A percentile compares a stretch with the other conserved stretches of the same genome.
Evolutionary conservation across 2,329 filamentous ascomycete genomes (phyloP).

Genomic region (Didymella glomerata): DNA sequence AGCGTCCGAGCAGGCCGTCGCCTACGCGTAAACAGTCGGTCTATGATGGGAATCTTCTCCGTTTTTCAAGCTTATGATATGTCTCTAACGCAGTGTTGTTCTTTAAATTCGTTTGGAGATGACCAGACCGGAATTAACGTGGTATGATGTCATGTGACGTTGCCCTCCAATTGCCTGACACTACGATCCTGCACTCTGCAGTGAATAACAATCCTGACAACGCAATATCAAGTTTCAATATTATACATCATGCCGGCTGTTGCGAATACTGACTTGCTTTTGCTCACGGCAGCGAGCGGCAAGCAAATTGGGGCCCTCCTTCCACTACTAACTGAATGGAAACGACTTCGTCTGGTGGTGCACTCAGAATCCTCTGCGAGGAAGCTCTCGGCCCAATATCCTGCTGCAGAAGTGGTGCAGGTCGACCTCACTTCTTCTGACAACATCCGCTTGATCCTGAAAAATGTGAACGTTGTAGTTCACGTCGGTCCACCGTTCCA

Average conservation of each 20-base stretch:
- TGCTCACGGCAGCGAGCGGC: not conserved
- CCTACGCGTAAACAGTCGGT: not conserved
- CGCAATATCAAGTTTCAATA: no score
- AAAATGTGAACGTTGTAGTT: not conserved
- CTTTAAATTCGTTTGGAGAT: not conserved
- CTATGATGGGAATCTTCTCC: not conserved
- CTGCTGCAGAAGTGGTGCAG: not conserved
- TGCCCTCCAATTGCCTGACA: not conserved
- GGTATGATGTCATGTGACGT: not conserved
- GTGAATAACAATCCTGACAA: no score
- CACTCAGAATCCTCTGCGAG: not conserved
- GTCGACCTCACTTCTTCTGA: not conserved
- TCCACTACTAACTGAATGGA: not conserved
- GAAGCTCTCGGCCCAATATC: not conserved
- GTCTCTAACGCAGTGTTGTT: not conserved
- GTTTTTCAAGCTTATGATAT: no score
- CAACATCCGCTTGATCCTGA: not conserved
- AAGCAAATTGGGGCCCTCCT: not conserved
- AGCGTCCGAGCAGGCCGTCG: conserved; percentile 5
- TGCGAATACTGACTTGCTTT: not conserved
- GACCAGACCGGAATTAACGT: no score
- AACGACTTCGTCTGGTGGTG: not conserved
- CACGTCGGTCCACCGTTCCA: not conserved
- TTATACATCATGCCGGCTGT: not conserved
- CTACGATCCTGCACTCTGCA: no score